phyloP scores from a whole-genome alignment of 106 monocot species.

The Chionographis japonica region DNA sequence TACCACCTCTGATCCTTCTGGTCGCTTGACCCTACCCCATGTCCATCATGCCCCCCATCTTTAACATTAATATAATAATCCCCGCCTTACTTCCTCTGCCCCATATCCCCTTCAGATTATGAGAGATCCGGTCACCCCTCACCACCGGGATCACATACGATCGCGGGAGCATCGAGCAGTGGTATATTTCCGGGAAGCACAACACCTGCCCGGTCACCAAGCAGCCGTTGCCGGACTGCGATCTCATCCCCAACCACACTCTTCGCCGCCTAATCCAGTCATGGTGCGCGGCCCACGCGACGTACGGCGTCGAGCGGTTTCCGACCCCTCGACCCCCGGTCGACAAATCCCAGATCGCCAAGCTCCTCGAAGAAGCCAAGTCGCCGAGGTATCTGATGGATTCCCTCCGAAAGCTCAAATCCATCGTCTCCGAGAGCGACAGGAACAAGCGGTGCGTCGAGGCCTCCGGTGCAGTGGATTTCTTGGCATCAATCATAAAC shows the following conservation, averaged over 20 bases:
- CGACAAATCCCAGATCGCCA: conserved; percentile 17
- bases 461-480: conserved; percentile 20
- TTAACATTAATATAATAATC: too few species aligned
- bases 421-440: conserved; percentile 32
- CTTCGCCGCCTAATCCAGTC: conserved; percentile 56
- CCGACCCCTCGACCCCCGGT: conserved; percentile 49
- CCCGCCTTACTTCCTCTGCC: conserved; percentile 66
- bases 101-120: conserved; percentile 76
- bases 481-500: conserved; percentile 23
- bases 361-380: conserved; percentile 28
- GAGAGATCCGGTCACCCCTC: conserved; percentile 80
- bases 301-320: conserved; percentile 48
- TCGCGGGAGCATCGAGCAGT: conserved; percentile 65
- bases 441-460: conserved; percentile 26
- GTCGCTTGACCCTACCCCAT: too few species aligned
- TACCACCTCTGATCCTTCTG: too few species aligned
- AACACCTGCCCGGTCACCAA: conserved; percentile 65
- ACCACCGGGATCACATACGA: conserved; percentile 89
- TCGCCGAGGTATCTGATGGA: neutral
- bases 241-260: conserved; percentile 52
- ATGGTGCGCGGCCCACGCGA: conserved; percentile 51
- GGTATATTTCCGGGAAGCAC: conserved; percentile 51
- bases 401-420: conserved; percentile 24
- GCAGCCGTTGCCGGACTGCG: conserved; percentile 17
- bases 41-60: too few species aligned